Conservation (phyloP, 2,329 filamentous ascomycete genomes). For the Daldinia sp. region DNA sequence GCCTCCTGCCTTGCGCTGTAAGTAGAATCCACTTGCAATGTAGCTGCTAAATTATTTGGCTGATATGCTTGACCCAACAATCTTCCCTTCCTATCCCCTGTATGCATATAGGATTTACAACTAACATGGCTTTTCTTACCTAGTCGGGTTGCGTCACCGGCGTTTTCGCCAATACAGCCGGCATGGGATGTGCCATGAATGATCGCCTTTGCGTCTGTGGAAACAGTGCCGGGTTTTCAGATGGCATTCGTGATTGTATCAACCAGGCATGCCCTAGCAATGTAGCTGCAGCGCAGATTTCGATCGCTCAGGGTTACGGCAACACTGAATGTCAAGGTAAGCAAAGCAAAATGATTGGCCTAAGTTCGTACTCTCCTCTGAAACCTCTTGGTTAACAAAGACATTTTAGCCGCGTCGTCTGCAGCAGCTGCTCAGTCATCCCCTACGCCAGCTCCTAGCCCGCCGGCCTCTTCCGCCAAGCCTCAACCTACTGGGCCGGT, state of each 20-base stretch:
- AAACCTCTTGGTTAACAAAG: slow-evolving; percentile 5
- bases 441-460: slow-evolving; percentile 15
- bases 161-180: slow-evolving; percentile 35
- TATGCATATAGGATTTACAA: background rate
- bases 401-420: slow-evolving; percentile 31
- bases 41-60: background rate
- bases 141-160: slow-evolving; percentile 44
- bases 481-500: slow-evolving; percentile 24
- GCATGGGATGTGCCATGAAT: slow-evolving; percentile 41
- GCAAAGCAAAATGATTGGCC: slow-evolving; percentile 23
- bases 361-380: background rate
- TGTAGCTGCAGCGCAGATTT: slow-evolving; percentile 43
- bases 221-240: slow-evolving; percentile 41
- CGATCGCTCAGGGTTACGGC: slow-evolving; percentile 41
- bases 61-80: background rate
- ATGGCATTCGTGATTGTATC: slow-evolving; percentile 54
- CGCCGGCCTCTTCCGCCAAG: slow-evolving; percentile 1
- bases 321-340: slow-evolving; percentile 45
- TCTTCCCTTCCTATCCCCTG: background rate
- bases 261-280: slow-evolving; percentile 42
- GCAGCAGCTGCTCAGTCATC: slow-evolving; percentile 15
- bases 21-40: slow-evolving; percentile 18
- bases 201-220: slow-evolving; percentile 53
- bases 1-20: slow-evolving; percentile 39
- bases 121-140: slow-evolving; percentile 19